Evolutionary conservation across 306 rosid species (phyloP).

Genomic region (Fragaria vesca): DNA sequence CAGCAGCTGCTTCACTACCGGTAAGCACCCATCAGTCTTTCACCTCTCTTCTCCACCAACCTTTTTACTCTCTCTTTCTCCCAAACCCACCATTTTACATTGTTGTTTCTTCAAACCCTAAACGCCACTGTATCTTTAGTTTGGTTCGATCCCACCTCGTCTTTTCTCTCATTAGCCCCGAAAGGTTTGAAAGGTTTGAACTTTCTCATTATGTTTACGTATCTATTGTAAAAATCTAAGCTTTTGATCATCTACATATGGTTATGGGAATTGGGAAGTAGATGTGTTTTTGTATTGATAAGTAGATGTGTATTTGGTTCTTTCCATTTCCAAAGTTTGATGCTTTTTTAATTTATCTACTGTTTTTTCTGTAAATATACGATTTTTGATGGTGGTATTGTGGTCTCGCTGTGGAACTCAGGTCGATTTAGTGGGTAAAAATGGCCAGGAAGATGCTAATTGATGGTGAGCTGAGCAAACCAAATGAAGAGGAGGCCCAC

Average conservation of each 20-base stretch:
- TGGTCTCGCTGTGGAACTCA: constrained; percentile 2
- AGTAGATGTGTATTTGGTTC: not conserved
- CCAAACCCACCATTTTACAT: not conserved
- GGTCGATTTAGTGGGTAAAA: constrained; percentile 12
- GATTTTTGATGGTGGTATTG: not conserved
- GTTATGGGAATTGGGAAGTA: not conserved
- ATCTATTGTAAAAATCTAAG: not conserved
- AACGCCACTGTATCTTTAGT: not conserved
- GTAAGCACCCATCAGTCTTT: not conserved
- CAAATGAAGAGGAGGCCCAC: constrained; percentile 38
- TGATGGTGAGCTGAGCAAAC: constrained; percentile 52
- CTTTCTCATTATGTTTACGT: not conserved
- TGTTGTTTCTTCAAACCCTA: not conserved
- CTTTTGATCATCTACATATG: not conserved
- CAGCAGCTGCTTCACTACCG: not conserved
- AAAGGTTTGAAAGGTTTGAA: not conserved
- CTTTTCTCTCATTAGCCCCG: not conserved
- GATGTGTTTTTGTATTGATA: no score
- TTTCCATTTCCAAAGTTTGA: not conserved
- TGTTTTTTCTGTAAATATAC: not conserved
- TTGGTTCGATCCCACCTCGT: not conserved
- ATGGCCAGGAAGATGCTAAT: constrained; percentile 92
- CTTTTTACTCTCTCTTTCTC: not conserved
- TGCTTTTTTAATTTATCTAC: not conserved
- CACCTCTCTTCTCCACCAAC: not conserved